These are phyloP conservation scores for Lodderomyces margitis DNA, from an alignment of 1,139 yeast species.

Conservation along the genomic window DNA sequence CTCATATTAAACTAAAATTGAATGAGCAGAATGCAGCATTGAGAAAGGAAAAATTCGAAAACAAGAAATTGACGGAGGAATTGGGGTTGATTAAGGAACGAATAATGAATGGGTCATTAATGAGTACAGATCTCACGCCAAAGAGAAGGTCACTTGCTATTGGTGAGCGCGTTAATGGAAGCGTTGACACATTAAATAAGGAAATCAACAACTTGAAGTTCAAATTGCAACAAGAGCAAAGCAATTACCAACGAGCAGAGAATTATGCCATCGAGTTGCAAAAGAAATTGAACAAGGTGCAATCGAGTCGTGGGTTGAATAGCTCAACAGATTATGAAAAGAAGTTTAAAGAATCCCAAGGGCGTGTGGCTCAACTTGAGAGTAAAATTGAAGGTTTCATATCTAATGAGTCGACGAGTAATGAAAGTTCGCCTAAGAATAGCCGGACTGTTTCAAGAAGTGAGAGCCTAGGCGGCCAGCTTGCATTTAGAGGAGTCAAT, in stretches of 20 bases:
- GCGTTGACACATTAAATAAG: constrained; percentile 23
- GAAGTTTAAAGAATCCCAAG: constrained; percentile 38
- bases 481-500: constrained; percentile 20
- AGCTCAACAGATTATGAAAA: constrained; percentile 34
- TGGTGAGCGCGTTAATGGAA: constrained; percentile 30
- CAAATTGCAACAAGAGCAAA: constrained; percentile 41
- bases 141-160: constrained; percentile 33
- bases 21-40: constrained; percentile 52
- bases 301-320: constrained; percentile 40
- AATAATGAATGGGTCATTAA: constrained; percentile 24
- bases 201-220: constrained; percentile 39
- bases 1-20: constrained; percentile 49
- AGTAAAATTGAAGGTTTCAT: constrained; percentile 28
- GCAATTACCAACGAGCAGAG: constrained; percentile 45
- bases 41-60: constrained; percentile 54
- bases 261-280: constrained; percentile 47
- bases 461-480: constrained; percentile 39
- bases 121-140: constrained; percentile 22
- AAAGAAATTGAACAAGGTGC: constrained; percentile 43
- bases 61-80: constrained; percentile 55
- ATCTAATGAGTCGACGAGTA: constrained; percentile 15
- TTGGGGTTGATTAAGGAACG: constrained; percentile 52
- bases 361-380: constrained; percentile 35
- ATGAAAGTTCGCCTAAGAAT: constrained; percentile 11
- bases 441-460: constrained; percentile 23